Conservation (phyloP, 345 rosid species). For the Kandelia obovata region DNA sequence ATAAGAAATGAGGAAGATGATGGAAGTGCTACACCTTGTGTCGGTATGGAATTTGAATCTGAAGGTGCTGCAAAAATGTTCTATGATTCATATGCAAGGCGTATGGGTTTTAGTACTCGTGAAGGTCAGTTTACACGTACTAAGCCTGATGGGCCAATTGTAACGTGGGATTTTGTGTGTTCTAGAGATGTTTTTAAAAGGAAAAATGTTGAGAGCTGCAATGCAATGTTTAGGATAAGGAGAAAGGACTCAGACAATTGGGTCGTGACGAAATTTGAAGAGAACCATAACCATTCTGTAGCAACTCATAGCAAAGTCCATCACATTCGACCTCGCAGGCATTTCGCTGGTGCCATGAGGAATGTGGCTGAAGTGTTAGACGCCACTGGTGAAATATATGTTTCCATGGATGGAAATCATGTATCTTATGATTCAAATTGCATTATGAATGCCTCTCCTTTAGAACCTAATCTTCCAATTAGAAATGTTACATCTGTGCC, state of each 20-base stretch:
- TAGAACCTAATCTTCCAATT: slow-evolving; percentile 29
- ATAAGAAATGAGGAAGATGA: slow-evolving; percentile 27
- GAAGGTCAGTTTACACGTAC: slow-evolving; percentile 53
- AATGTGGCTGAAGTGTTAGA: slow-evolving; percentile 34
- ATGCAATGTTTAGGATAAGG: slow-evolving; percentile 60
- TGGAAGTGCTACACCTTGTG: slow-evolving; percentile 26
- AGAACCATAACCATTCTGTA: slow-evolving; percentile 60
- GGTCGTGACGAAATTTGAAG: slow-evolving; percentile 51
- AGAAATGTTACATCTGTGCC: slow-evolving; percentile 29
- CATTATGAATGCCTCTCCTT: slow-evolving; percentile 27
- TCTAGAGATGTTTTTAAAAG: slow-evolving; percentile 50
- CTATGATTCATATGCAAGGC: slow-evolving; percentile 50
- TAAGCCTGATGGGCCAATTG: slow-evolving; percentile 59
- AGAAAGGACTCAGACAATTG: slow-evolving; percentile 45
- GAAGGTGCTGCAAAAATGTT: slow-evolving; percentile 49
- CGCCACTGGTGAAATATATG: slow-evolving; percentile 31
- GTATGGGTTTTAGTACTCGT: slow-evolving; percentile 42
- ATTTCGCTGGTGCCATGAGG: slow-evolving; percentile 49
- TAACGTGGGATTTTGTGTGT: slow-evolving; percentile 53
- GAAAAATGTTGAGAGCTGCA: slow-evolving; percentile 55
- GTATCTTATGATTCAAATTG: slow-evolving; percentile 33
- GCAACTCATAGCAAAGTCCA: slow-evolving; percentile 41
- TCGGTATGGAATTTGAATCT: slow-evolving; percentile 61
- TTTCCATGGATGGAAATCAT: slow-evolving; percentile 38
- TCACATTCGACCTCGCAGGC: slow-evolving; percentile 51